Base-by-base conservation (phyloP, 1,284 basidiomycete species). In the Ustilago curta region DNA sequence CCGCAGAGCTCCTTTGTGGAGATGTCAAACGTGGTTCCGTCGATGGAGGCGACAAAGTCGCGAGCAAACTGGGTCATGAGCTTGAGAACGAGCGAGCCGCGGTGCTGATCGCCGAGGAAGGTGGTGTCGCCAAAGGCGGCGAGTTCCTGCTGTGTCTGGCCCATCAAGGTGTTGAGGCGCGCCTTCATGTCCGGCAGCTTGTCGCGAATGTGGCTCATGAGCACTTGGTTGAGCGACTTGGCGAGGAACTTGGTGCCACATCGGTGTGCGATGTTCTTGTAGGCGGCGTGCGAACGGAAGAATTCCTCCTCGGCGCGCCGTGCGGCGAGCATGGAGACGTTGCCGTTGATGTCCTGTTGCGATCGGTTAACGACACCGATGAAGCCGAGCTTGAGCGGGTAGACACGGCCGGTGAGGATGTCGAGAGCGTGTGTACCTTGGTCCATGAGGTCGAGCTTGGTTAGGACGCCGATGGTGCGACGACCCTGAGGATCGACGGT, bases 121-220 rank as follows among this genome's bases (percentile, higher is more conserved):
- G 94, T 93, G 21, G 93, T 90, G 84, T 98, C 97, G 29, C 97
- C 97, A 82, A 97, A 98, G 6, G 94, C 91, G 86, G 94, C 94
- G 49, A 99, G 89, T 85, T 99, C 97, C 86, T 99, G 97, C 85
- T 98, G 95, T 5, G 97, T 95, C 87, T 99, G 97, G 12, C 95
- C 95, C 94, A 99, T 99, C 16, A 99, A 87, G 8, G 97, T 99
- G 85, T 99, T 99, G 73, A 99, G 87, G 19, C 95, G 90, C 14
- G 97, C 97, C 86, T 99, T 99, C 97, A 99, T 99, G 86, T 99
- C 97, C 0, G 97, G 97, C 42, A 99, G 88, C 86, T 99, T 98
- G 83, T 99, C 97, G 60, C 97, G 90, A 78, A 99, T 99, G 85
- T 99, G 97, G 86, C 93, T 94, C 90, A 99, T 92, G 67, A 99